Percentiles rank a stretch among this genome's conserved stretches.
phyloP scores from a whole-genome alignment of 202 grass and related monocot species.

The Dendrocalamus latiflorus region DNA sequence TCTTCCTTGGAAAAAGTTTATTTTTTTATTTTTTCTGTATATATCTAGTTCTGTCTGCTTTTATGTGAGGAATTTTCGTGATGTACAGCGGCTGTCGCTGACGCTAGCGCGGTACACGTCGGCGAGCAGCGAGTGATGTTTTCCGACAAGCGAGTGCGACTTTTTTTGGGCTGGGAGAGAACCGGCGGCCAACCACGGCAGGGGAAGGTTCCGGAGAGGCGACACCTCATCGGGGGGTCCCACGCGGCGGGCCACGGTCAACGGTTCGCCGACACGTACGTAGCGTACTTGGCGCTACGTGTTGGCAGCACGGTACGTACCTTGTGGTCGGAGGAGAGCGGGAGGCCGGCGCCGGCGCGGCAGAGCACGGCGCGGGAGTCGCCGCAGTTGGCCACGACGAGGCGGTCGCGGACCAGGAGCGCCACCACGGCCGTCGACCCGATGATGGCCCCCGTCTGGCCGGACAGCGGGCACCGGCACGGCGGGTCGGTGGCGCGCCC shows the following conservation, averaged over 20 bases:
- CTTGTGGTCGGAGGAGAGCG: conserved; percentile 86
- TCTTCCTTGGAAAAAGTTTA: no score
- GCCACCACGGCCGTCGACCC: conserved; percentile 81
- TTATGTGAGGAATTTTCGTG: neutral
- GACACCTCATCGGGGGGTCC: neutral
- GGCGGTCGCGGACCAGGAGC: conserved; percentile 34
- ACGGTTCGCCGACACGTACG: neutral
- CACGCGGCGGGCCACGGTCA: neutral
- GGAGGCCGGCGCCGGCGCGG: conserved; percentile 34
- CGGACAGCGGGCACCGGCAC: conserved; percentile 46
- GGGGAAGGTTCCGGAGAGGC: neutral
- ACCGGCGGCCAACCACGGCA: conserved; percentile 4
- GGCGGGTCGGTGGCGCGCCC: conserved; percentile 24
- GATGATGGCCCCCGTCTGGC: conserved; percentile 44
- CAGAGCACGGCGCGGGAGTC: conserved; percentile 81
- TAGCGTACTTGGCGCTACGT: no score
- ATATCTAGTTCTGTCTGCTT: no score
- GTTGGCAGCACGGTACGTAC: conserved; percentile 31
- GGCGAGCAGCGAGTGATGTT: neutral
- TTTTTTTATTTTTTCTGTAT: no score
- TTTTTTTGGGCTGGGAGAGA: neutral
- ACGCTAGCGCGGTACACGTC: neutral
- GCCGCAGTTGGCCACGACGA: conserved; percentile 81
- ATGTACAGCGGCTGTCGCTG: neutral
- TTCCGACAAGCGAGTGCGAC: neutral